Conservation (phyloP, 805 yeast genomes). For the Lipomyces yamadae region DNA sequence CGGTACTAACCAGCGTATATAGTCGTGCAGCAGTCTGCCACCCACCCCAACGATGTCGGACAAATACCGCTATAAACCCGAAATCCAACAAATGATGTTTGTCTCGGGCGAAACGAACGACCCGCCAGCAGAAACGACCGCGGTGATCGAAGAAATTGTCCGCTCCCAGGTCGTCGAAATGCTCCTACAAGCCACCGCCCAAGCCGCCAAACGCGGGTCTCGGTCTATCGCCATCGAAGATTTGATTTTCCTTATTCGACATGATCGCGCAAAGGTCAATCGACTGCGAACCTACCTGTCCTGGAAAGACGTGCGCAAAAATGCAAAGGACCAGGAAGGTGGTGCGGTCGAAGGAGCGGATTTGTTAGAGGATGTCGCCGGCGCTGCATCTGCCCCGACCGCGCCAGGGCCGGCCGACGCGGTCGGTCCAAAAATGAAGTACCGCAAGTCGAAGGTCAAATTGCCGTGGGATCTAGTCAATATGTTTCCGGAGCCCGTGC, state of each 20-base stretch:
- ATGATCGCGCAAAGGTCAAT: constrained; percentile 92
- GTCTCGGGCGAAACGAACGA: constrained; percentile 94
- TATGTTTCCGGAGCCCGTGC: constrained; percentile 89
- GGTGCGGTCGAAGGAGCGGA: constrained; percentile 59
- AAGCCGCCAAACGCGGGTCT: constrained; percentile 80
- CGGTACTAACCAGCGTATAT: no score
- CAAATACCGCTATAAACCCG: constrained; percentile 64
- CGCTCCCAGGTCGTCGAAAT: constrained; percentile 93
- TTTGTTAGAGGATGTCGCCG: constrained; percentile 55
- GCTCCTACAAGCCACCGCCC: constrained; percentile 71
- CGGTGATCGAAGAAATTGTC: constrained; percentile 93
- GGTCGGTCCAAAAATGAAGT: constrained; percentile 53
- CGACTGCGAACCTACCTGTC: constrained; percentile 86
- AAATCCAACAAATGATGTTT: constrained; percentile 98
- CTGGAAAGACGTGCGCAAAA: constrained; percentile 96
- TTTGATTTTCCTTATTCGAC: constrained; percentile 87
- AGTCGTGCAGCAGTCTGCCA: no score
- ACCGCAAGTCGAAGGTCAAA: constrained; percentile 75
- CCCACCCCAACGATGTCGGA: constrained; percentile 9
- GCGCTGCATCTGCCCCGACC: constrained; percentile 50
- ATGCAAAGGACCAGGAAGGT: constrained; percentile 68
- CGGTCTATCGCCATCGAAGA: constrained; percentile 89
- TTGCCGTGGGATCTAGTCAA: constrained; percentile 95
- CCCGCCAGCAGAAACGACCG: constrained; percentile 88
- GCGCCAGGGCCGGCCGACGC: constrained; percentile 44